Evolutionary conservation across 2,329 filamentous ascomycete species (phyloP), one percentile per base, ranked within the genome.

Genomic region (Aspergillus ochraceus): DNA sequence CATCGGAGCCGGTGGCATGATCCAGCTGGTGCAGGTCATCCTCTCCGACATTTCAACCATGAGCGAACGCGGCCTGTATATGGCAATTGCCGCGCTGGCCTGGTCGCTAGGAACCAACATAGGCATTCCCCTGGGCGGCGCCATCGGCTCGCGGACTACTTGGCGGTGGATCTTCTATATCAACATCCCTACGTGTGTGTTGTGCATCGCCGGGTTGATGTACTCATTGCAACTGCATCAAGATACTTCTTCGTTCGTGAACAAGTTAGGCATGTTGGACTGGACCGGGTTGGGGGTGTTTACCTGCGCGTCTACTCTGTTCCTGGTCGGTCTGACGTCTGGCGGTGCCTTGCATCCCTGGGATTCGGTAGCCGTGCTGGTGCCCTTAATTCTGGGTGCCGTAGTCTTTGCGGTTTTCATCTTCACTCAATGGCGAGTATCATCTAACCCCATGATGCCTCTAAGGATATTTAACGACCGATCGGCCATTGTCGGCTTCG

Each of bases 321-420:
- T 50, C 22, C 29, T 50, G 22, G 49, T 50, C 49, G 49, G 49
- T 9, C 49, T 50, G n/a, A 50, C 49, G 12, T 50, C 49, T 14
- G 49, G 49, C 29, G 49, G 49, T n/a, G n/a, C 29, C 49, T 50
- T 29, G n/a, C 49, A 50, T 50, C 49, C 49, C 22, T 50, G 49
- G 49, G n/a, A 50, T n/a, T 50, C 49, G 6, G 49, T 22, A 50
- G 49, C 49, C 49, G 20, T 50, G 22, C 8, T 50, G 22, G 49
- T 50, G 49, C 49, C 49, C 9, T 50, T 50, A 20, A 29, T 50
- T n/a, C 20, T 50, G 49, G 49, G 22, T 11, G 26, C 29, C 11
- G 5, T 24, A 4, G 14, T 50, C 12, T 24, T 50, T 12, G 22
- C 12, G 6, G n/a, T 24, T 20, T 50, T 50, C 11, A 12, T 50